Base-by-base conservation (phyloP, 768 basidiomycete genomes). In the Auricularia cornea region DNA sequence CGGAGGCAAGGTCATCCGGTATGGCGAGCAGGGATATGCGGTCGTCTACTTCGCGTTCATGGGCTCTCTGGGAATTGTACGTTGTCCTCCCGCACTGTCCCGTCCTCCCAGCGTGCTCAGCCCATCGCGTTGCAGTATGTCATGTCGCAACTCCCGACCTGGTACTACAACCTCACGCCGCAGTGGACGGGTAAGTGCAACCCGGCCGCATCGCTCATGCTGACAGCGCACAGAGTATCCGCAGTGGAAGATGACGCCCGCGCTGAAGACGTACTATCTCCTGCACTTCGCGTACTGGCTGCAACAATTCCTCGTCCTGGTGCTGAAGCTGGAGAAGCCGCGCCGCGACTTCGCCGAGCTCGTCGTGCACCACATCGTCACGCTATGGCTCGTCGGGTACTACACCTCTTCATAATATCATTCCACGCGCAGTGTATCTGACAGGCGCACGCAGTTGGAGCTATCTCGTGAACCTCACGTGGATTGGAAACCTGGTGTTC, bases 201-300 rank as follows among this genome's bases (percentile, higher is more conserved):
- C n/a, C n/a, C n/a, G n/a, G n/a, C n/a, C n/a, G n/a, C n/a, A n/a
- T n/a, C n/a, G n/a, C n/a, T n/a, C n/a, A n/a, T n/a, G n/a, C n/a
- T n/a, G n/a, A n/a, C n/a, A 20, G 5, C 14, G 28, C n/a, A 2
- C 48, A 93, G 92, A 84, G 62, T 97, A 96, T 70, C 95, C 95
- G 20, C 85, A 91, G 70, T 92, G 90, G 88, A 82, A 89, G 57
- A 91, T 99, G 89, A 83, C 82, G 29, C 85, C 86, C 0, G 82
- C 86, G 66, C 77, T 98, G 68, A 99, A 99, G 76, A 75, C 82
- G 56, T 98, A 97, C 77, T 98, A 98, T 73, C 86, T 99, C 62
- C 84, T 94, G 77, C 96, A 99, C 72, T 82, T 84, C 64, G 81
- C 94, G 2, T 98, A 97, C 74, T 98, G 97, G 97, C 83, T 86